Base-by-base conservation (phyloP, 257 asterid species). In the Misopates orontium region DNA sequence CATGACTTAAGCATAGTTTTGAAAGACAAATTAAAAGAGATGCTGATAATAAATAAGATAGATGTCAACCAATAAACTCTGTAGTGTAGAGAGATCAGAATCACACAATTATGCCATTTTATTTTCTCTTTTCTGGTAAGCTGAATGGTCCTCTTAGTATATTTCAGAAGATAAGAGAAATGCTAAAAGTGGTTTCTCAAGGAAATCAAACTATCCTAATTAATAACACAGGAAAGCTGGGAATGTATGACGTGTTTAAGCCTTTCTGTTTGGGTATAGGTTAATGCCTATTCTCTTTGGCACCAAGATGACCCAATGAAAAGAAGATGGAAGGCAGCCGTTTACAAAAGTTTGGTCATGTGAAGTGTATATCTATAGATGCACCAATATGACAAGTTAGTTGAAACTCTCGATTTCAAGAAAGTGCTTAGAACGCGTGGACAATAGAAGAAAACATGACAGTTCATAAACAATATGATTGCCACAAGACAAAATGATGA, bases 51-150 rank as follows among this genome's bases (percentile, higher is more conserved):
- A 67, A 64, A 13, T n/a, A 67, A 48, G 28, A 42, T 18, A 21
- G 17, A n/a, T 49, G 53, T 56, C 48, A 62, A 20, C 28, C 20
- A 22, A 23, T 18, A 57, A 60, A 57, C 24, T 55, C 18, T 57
- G 36, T 64, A 56, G 52, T 3, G 39, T 36, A 16, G 48, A 57
- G 31, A 56, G 65, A 55, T 50, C 48, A 62, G 48, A 63, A 56
- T 63, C 49, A 31, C 56, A 32, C 56, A 49, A 64, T 14, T 32
- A 65, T 61, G 48, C 66, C 54, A 21, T 24, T 62, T 52, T 20
- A 44, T 58, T 62, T 56, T 23, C 60, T 62, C 60, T 31, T 44
- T 48, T 39, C 69, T 6, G 45, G n/a, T 55, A 54, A 60, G 56
- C 53, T 45, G 52, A 40, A 14, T 50, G 65, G 56, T 67, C 50